A percentile compares a stretch with the other conserved stretches of the same genome.
These are phyloP conservation scores for Monilinia polystroma DNA, from an alignment of 2,329 filamentous ascomycete species.

Conservation along the genomic window DNA sequence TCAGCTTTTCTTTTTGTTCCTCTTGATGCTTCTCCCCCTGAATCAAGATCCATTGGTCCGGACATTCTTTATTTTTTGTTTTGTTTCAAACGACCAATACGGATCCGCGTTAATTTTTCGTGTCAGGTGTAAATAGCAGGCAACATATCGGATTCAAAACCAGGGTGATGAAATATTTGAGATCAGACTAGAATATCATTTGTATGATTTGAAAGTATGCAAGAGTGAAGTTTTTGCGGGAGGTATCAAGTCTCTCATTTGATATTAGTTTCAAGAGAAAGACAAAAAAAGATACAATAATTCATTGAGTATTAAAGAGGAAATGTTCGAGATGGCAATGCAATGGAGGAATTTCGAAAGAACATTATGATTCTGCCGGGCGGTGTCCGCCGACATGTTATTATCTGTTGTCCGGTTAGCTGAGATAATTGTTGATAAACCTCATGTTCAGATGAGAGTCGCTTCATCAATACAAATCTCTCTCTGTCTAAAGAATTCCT, in stretches of 20 bases:
- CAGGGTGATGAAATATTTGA: not conserved
- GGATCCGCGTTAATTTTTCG: not conserved
- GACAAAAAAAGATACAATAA: not conserved
- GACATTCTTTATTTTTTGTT: slow-evolving; percentile 28
- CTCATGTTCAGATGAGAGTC: not conserved
- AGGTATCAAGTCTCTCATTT: not conserved
- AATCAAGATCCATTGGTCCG: slow-evolving; percentile 47
- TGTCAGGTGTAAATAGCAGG: not conserved
- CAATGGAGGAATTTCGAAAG: not conserved
- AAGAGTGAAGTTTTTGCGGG: accelerated
- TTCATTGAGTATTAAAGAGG: not conserved
- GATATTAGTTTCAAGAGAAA: not conserved
- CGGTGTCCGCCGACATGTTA: not conserved
- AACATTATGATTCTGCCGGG: slow-evolving; percentile 13
- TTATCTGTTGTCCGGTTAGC: not conserved
- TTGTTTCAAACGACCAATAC: not conserved
- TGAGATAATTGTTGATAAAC: not conserved
- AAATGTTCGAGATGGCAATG: not conserved
- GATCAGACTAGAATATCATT: not conserved
- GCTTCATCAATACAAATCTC: not conserved
- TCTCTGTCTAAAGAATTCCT: not conserved
- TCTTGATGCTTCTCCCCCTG: slow-evolving; percentile 31
- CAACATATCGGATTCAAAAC: slow-evolving; percentile 12
- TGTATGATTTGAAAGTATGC: not conserved
- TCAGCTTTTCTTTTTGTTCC: slow-evolving; percentile 51